Conservation (phyloP, 2,329 filamentous ascomycete genomes). For the Aspergillus sclerotialis region DNA sequence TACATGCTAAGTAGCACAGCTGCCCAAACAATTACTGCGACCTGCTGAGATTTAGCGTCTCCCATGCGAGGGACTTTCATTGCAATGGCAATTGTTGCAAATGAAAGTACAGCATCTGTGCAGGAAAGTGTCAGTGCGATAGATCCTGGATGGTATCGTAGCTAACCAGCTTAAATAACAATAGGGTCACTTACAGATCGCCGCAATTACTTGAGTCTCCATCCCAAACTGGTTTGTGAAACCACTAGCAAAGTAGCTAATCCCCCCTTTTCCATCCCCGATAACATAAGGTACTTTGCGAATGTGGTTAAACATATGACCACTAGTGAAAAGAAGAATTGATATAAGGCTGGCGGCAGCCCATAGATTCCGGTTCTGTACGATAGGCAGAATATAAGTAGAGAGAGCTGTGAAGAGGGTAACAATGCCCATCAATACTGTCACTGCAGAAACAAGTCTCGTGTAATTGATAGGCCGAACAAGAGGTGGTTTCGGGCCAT, state of each 20-base stretch:
- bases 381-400: constrained; percentile 70
- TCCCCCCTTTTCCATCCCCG: constrained; percentile 74
- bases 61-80: constrained; percentile 86
- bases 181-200: constrained; percentile 67
- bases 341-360: constrained; percentile 80
- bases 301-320: constrained; percentile 99
- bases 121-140: constrained; percentile 9
- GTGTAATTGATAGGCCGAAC: constrained; percentile 82
- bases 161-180: not conserved
- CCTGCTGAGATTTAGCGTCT: constrained; percentile 68
- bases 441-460: constrained; percentile 61
- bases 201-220: constrained; percentile 91
- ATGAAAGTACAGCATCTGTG: constrained; percentile 70
- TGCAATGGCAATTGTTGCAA: constrained; percentile 83
- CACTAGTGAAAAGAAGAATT: constrained; percentile 88
- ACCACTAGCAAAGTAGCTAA: constrained; percentile 82
- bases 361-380: constrained; percentile 92
- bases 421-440: constrained; percentile 60
- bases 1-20: constrained; percentile 73
- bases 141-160: not conserved
- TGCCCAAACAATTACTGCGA: constrained; percentile 74
- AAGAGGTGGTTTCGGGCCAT: constrained; percentile 68
- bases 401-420: constrained; percentile 65
- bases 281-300: constrained; percentile 89
- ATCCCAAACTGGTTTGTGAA: constrained; percentile 93